These are phyloP conservation scores for Trichoderma polysporum DNA, from an alignment of 2,329 filamentous ascomycete genomes.

Conservation along the genomic window DNA sequence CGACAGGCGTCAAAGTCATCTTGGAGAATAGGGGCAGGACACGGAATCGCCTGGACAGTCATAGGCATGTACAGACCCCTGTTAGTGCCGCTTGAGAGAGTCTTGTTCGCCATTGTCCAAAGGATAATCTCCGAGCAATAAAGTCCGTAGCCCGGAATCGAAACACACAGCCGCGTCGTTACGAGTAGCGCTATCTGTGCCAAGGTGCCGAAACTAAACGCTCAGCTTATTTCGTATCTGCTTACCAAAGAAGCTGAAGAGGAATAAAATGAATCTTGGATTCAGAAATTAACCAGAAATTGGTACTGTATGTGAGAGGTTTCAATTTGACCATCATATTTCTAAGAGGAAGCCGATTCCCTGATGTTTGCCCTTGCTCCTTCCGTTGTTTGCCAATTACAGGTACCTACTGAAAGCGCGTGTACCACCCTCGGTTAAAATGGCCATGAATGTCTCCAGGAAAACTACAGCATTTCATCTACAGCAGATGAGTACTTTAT, in stretches of 20 bases:
- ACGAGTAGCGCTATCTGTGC: neutral
- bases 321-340: neutral
- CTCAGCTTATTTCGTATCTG: neutral
- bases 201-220: neutral
- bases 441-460: neutral
- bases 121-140: neutral
- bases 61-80: conserved; percentile 27
- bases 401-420: neutral
- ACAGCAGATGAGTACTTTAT: neutral
- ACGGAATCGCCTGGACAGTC: conserved; percentile 26
- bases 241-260: neutral
- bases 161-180: neutral
- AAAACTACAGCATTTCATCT: neutral
- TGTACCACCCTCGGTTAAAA: conserved; percentile 8
- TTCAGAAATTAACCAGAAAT: too few relatives aligned
- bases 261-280: neutral
- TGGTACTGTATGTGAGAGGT: neutral
- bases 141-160: neutral
- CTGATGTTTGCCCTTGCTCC: neutral
- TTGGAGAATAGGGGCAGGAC: conserved; percentile 25
- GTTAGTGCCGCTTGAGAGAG: conserved; percentile 21
- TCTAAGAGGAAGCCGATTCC: neutral
- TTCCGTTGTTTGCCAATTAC: conserved; percentile 17
- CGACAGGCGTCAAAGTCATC: conserved; percentile 27
- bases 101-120: conserved; percentile 18